Conservation (phyloP, 1,284 basidiomycete species). For the Ganoderma lingzhi region DNA sequence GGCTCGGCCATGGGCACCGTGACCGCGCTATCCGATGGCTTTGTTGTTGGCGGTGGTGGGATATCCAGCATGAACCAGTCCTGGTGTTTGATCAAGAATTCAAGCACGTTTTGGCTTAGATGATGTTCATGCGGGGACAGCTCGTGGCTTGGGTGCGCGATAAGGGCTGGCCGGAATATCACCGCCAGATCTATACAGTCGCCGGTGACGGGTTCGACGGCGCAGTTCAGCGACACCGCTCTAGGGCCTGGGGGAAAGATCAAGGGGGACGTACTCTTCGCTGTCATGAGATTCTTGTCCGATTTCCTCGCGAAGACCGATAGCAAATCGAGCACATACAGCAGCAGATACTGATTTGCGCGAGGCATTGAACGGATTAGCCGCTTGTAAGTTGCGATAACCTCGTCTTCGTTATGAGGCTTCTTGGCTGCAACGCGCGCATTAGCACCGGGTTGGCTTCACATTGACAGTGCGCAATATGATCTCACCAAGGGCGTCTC, state of each 20-base stretch:
- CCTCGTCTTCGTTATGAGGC: slow-evolving; percentile 70
- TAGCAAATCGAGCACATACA: slow-evolving; percentile 95
- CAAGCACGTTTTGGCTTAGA: slow-evolving; percentile 89
- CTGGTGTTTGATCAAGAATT: slow-evolving; percentile 93
- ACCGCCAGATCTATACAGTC: slow-evolving; percentile 82
- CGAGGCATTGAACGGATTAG: slow-evolving; percentile 88
- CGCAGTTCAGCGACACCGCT: background rate
- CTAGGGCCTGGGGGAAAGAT: slow-evolving; percentile 4
- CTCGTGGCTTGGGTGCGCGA: slow-evolving; percentile 89
- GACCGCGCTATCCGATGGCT: slow-evolving; percentile 38
- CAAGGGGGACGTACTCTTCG: slow-evolving; percentile 73
- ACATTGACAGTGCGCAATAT: slow-evolving; percentile 10
- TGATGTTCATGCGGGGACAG: slow-evolving; percentile 85
- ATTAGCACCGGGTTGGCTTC: slow-evolving; percentile 17
- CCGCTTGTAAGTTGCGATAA: slow-evolving; percentile 82
- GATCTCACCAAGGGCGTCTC: slow-evolving; percentile 77
- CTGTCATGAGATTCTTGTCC: slow-evolving; percentile 95
- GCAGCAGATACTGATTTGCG: slow-evolving; percentile 91
- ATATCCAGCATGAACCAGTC: slow-evolving; percentile 89
- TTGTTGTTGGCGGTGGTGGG: slow-evolving; percentile 64
- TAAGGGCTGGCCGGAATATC: slow-evolving; percentile 92
- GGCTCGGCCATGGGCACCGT: slow-evolving; percentile 45
- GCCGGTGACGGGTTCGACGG: background rate
- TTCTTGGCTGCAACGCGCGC: slow-evolving; percentile 57
- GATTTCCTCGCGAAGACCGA: slow-evolving; percentile 93